A percentile compares a stretch with the other conserved stretches of the same genome.
Conservation (phyloP, 768 basidiomycete genomes). For the Podaxis sp. region DNA sequence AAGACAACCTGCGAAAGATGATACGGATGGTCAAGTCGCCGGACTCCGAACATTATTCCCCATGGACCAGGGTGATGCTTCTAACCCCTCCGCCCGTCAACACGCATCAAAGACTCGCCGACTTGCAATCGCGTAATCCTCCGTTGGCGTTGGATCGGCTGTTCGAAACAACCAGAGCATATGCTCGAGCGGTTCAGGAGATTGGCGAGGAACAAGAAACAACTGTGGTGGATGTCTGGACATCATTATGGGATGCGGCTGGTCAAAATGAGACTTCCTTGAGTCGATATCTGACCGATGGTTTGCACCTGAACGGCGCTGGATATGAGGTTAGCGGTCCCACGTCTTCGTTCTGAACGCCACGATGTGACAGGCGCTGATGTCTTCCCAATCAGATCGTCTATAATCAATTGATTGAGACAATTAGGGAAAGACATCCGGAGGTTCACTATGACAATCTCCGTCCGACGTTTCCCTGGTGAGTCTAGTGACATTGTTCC, state of each 20-base stretch:
- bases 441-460: constrained; percentile 69
- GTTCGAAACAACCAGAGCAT: constrained; percentile 60
- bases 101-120: constrained; percentile 51
- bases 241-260: constrained; percentile 68
- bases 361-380: constrained; percentile 6
- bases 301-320: constrained; percentile 72
- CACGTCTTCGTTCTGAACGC: not conserved
- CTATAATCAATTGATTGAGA: constrained; percentile 58
- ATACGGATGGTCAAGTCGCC: constrained; percentile 62
- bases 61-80: constrained; percentile 71
- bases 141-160: constrained; percentile 54
- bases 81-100: constrained; percentile 87
- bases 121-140: constrained; percentile 48
- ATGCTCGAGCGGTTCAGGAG: constrained; percentile 68
- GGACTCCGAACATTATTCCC: constrained; percentile 63
- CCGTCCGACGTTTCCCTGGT: constrained; percentile 58
- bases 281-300: constrained; percentile 60
- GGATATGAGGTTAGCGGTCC: constrained; percentile 65
- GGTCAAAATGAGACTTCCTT: constrained; percentile 56
- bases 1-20: constrained; percentile 60
- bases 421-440: constrained; percentile 58
- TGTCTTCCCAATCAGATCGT: constrained; percentile 46
- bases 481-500: constrained; percentile 27
- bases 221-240: constrained; percentile 75
- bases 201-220: constrained; percentile 56